Conservation (phyloP, 306 rosid species). For the Quercus parvula region DNA sequence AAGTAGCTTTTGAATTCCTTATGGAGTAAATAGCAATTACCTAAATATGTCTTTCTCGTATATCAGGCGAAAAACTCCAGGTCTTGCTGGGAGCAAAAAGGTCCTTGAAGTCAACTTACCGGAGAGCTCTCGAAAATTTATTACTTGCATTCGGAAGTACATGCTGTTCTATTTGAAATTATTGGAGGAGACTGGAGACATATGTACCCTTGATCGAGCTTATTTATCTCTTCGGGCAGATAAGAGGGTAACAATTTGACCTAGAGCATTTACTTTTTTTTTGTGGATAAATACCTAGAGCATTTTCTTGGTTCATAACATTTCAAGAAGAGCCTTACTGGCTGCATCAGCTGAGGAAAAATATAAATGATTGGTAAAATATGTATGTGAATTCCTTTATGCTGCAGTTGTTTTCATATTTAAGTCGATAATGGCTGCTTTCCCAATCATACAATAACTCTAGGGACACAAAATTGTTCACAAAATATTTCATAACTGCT, state of each 20-base stretch:
- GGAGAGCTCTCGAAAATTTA: conserved; percentile 94
- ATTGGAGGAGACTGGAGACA: conserved; percentile 92
- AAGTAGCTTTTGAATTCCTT: conserved; percentile 17
- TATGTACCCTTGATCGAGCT: conserved; percentile 89
- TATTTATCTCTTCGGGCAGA: conserved; percentile 86
- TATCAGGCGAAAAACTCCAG: conserved; percentile 86
- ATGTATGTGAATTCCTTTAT: conserved; percentile 10
- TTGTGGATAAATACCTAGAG: not conserved
- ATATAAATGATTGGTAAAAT: not conserved
- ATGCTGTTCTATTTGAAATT: conserved; percentile 81
- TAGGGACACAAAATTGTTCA: too few relatives aligned
- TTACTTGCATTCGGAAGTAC: conserved; percentile 94
- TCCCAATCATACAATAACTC: not conserved
- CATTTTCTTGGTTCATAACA: not conserved
- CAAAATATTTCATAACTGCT: too few relatives aligned
- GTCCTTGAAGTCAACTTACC: conserved; percentile 91
- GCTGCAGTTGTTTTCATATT: conserved; percentile 11
- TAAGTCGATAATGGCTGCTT: conserved; percentile 9
- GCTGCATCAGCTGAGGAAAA: conserved; percentile 18
- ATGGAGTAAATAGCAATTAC: conserved; percentile 13
- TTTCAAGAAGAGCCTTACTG: conserved; percentile 14
- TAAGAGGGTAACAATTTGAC: conserved; percentile 66
- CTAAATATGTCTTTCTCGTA: conserved; percentile 23
- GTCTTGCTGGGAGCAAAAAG: conserved; percentile 67
- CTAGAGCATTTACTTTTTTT: not conserved